Conservation (phyloP, 805 yeast genomes). For the Saturnispora silvae region DNA sequence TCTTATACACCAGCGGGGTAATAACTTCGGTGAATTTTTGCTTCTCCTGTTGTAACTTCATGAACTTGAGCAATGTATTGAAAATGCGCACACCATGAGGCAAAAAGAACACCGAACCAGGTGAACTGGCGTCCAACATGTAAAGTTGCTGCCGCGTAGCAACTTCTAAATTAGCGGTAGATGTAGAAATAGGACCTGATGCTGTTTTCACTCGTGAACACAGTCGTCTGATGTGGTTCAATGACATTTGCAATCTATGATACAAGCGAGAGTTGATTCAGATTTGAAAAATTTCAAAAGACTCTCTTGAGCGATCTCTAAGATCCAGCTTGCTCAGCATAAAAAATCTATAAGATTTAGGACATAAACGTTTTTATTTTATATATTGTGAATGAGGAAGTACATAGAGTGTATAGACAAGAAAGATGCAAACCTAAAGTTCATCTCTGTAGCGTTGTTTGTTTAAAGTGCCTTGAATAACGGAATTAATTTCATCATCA, state of each 20-base stretch:
- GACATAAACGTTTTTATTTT: too few species aligned
- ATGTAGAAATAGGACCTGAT: slow-evolving; percentile 15
- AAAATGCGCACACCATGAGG: slow-evolving; percentile 89
- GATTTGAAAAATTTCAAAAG: too few species aligned
- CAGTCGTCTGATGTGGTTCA: too few species aligned
- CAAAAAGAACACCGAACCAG: slow-evolving; percentile 85
- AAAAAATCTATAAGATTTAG: too few species aligned
- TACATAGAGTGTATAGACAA: too few species aligned
- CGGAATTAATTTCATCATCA: slow-evolving; percentile 39
- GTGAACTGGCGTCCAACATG: slow-evolving; percentile 70
- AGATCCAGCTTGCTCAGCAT: background rate
- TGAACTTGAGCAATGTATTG: slow-evolving; percentile 66
- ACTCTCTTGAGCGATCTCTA: background rate
- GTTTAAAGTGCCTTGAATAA: background rate
- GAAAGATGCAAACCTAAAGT: slow-evolving; percentile 1
- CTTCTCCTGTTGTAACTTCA: slow-evolving; percentile 71
- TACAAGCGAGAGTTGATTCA: too few species aligned
- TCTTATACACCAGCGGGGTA: slow-evolving; percentile 81
- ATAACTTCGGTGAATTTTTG: slow-evolving; percentile 88
- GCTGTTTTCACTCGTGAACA: too few species aligned
- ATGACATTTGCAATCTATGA: too few species aligned
- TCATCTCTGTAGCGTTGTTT: slow-evolving; percentile 4
- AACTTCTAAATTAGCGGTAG: slow-evolving; percentile 30
- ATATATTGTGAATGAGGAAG: too few species aligned
- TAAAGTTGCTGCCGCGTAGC: slow-evolving; percentile 66